Percentiles rank a stretch among this genome's conserved stretches.
These are phyloP conservation scores for Westerdykella aurantiaca DNA, from an alignment of 2,329 filamentous ascomycete genomes.

Conservation along the genomic window DNA sequence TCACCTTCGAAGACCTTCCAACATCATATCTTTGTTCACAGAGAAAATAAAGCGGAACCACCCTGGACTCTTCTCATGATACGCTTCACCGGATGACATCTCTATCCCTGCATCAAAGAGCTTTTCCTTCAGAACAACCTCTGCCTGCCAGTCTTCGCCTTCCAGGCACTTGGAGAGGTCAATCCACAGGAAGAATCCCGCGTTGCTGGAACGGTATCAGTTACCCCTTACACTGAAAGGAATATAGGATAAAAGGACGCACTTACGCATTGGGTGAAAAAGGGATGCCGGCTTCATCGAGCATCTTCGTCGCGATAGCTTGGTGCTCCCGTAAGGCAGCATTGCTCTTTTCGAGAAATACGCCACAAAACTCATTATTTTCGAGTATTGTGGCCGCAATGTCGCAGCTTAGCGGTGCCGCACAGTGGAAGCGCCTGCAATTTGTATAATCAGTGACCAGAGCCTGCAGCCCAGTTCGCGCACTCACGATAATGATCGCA, in stretches of 20 bases:
- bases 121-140: neutral
- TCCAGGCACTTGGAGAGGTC: neutral
- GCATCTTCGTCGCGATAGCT: neutral
- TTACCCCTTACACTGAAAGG: too few species aligned
- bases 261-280: neutral
- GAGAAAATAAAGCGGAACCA: neutral
- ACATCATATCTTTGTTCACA: too few species aligned
- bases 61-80: neutral
- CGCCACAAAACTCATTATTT: slow-evolving; percentile 3
- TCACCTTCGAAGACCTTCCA: too few species aligned
- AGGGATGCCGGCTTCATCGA: neutral
- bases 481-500: neutral
- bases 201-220: neutral
- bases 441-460: neutral
- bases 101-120: neutral
- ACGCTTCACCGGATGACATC: neutral
- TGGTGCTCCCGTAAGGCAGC: neutral
- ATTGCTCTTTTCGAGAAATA: slow-evolving; percentile 1
- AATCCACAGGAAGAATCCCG: slow-evolving; percentile 1
- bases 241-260: neutral
- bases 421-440: slow-evolving; percentile 1
- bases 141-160: neutral
- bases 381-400: slow-evolving; percentile 4
- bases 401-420: slow-evolving; percentile 5
- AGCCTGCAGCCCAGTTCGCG: too few species aligned